Evolutionary conservation across 768 basidiomycete genomes (phyloP), one percentile per base, ranked within the genome.

Genomic region (Hygrophorus russula): DNA sequence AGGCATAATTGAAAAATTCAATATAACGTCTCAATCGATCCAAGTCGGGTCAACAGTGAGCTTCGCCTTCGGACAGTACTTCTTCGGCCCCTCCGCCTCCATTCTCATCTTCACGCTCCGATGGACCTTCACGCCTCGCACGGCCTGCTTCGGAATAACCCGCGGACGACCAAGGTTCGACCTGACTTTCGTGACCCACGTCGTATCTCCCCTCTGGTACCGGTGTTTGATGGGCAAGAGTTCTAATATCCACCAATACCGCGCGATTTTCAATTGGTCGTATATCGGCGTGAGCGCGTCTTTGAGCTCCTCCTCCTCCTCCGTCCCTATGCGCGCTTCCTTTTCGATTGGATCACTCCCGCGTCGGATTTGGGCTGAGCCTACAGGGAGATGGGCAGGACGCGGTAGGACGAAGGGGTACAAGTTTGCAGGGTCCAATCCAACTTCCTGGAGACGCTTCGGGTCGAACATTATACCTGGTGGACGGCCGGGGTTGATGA

Each of bases 211-310:
- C 42, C 52, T 53, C 56, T 69, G 69, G 44, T 58, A 64, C 14
- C 57, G 58, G 13, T 65, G 63, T 35, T 55, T 51, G 7, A 62
- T 41, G 0, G 69, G 73, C n/a, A 66, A 20, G 2, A 69, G 2
- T 54, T 82, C 80, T n/a, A 82, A 65, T 27, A 73, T 42, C 80
- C 81, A 82, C 81, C 80, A 82, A 6, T 7, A 37, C 40, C 42
- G 53, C 5, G 59, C 44, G n/a, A 61, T 30, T 9, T 37, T 36
- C 8, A 83, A 67, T 46, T 76, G 66, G 54, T 81, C 79, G 52
- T 73, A 76, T 4, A 64, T 47, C 2, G 65, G 70, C 27, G 61
- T 61, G 11, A 73, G 43, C 7, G 70, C 68, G 44, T 81, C 79
- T 2, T 48, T 53, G 4, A 75, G 53, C 27, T 81, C 78, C 45